Conservation (phyloP, 495 filamentous ascomycete genomes). For the Extremus antarcticus region DNA sequence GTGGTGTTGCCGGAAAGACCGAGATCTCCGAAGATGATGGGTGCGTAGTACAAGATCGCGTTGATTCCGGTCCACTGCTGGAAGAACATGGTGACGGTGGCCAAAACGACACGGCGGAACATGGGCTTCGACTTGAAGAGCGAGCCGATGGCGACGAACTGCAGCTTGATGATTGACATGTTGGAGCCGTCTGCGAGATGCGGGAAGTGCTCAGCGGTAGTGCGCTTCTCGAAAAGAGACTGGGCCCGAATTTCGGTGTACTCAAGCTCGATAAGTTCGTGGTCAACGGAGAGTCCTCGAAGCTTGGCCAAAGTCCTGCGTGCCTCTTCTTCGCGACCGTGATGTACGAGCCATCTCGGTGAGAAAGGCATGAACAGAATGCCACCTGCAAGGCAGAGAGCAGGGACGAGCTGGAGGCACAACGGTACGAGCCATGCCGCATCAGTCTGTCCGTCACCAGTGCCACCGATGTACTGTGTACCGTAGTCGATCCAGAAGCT, state of each 20-base stretch:
- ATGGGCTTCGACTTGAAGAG: slow-evolving; percentile 64
- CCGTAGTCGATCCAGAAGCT: slow-evolving; percentile 70
- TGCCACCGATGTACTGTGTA: slow-evolving; percentile 70
- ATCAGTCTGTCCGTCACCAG: slow-evolving; percentile 47
- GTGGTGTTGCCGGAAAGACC: slow-evolving; percentile 52
- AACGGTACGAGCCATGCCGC: slow-evolving; percentile 35
- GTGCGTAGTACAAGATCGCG: slow-evolving; percentile 50
- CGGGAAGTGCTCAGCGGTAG: slow-evolving; percentile 59
- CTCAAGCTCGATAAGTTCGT: slow-evolving; percentile 61
- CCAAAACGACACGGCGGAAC: slow-evolving; percentile 62
- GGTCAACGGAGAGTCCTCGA: slow-evolving; percentile 46
- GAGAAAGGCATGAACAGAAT: slow-evolving; percentile 75
- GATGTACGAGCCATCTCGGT: slow-evolving; percentile 68
- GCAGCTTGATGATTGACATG: slow-evolving; percentile 54
- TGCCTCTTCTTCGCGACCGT: slow-evolving; percentile 60
- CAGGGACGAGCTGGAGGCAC: slow-evolving; percentile 30
- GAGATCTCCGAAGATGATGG: slow-evolving; percentile 59
- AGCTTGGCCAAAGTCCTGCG: slow-evolving; percentile 56
- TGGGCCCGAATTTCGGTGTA: slow-evolving; percentile 76
- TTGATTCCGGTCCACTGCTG: slow-evolving; percentile 48
- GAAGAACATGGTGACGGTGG: slow-evolving; percentile 62
- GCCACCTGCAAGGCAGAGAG: slow-evolving; percentile 38
- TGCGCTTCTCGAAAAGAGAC: slow-evolving; percentile 68
- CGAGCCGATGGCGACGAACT: slow-evolving; percentile 60
- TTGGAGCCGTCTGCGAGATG: slow-evolving; percentile 47